phyloP scores from a whole-genome alignment of 2,329 filamentous ascomycete species.

The Stagonosporopsis vannaccii region DNA sequence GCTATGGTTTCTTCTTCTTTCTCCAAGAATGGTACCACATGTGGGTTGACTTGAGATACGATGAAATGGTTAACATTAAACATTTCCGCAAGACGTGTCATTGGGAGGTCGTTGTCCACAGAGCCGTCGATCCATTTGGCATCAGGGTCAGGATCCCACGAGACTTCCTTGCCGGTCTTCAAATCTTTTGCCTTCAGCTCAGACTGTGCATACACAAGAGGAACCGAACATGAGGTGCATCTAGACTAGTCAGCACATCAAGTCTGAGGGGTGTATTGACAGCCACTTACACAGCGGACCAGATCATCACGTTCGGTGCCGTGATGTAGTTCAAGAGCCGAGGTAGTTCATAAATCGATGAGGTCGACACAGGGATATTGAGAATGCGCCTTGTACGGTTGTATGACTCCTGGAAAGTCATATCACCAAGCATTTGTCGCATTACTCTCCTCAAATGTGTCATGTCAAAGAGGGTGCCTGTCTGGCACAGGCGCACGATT shows the following conservation, averaged over 20 bases:
- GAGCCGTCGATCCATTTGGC: slow-evolving; percentile 89
- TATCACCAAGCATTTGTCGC: slow-evolving; percentile 79
- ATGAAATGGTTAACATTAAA: slow-evolving; percentile 99
- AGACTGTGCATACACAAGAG: slow-evolving; percentile 81
- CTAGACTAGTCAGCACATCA: slow-evolving; percentile 41
- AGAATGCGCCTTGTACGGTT: slow-evolving; percentile 91
- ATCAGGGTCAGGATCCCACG: slow-evolving; percentile 86
- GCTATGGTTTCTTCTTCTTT: slow-evolving; percentile 69
- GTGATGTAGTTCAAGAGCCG: slow-evolving; percentile 91
- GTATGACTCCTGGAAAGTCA: slow-evolving; percentile 95
- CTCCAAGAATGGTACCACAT: slow-evolving; percentile 84
- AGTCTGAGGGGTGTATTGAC: neutral
- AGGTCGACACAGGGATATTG: slow-evolving; percentile 92
- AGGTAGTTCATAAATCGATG: slow-evolving; percentile 85
- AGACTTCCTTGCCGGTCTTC: slow-evolving; percentile 74
- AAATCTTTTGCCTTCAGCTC: slow-evolving; percentile 86
- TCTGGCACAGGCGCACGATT: slow-evolving; percentile 76
- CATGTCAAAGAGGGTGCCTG: slow-evolving; percentile 86
- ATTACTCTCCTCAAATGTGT: slow-evolving; percentile 82
- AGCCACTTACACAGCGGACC: slow-evolving; percentile 78
- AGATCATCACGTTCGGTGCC: slow-evolving; percentile 91
- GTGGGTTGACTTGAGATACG: slow-evolving; percentile 94
- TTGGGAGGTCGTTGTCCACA: slow-evolving; percentile 91
- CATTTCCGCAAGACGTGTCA: slow-evolving; percentile 89
- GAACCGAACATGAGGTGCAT: slow-evolving; percentile 93